phyloP scores from a whole-genome alignment of 345 rosid genomes.

The Clarkia xantiana region DNA sequence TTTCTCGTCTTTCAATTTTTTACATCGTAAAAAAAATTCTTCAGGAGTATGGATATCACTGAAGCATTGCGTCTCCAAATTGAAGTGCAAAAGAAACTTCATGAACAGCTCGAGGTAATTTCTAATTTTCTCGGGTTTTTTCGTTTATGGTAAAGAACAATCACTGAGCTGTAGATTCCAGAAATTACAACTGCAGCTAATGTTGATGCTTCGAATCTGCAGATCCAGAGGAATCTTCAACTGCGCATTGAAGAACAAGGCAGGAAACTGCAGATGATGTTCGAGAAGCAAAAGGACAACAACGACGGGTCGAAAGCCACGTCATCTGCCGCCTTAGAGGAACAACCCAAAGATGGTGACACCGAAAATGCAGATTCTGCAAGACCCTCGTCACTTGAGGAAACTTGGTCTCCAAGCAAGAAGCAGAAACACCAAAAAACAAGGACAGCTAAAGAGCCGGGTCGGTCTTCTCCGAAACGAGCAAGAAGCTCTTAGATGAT shows the following conservation, averaged over 20 bases:
- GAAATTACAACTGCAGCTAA: too few relatives aligned
- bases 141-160: background rate
- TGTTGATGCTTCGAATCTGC: background rate
- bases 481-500: background rate
- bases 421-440: background rate
- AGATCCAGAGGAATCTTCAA: slow-evolving; percentile 51
- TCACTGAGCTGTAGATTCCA: background rate
- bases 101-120: slow-evolving; percentile 9
- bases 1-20: too few relatives aligned
- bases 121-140: background rate
- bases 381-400: background rate
- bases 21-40: too few relatives aligned
- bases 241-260: slow-evolving; percentile 73
- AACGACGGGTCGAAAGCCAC: slow-evolving; percentile 10
- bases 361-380: background rate
- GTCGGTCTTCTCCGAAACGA: background rate
- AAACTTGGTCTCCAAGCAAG: background rate
- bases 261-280: slow-evolving; percentile 42
- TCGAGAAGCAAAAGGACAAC: slow-evolving; percentile 35
- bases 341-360: background rate
- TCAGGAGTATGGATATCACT: slow-evolving; percentile 3
- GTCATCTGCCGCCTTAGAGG: background rate
- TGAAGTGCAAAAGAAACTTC: slow-evolving; percentile 48
- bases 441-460: background rate
- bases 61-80: slow-evolving; percentile 41